Evolutionary conservation across 805 yeast genomes (phyloP), one percentile per base, ranked within the genome.

Genomic region (Candida odintsovae): DNA sequence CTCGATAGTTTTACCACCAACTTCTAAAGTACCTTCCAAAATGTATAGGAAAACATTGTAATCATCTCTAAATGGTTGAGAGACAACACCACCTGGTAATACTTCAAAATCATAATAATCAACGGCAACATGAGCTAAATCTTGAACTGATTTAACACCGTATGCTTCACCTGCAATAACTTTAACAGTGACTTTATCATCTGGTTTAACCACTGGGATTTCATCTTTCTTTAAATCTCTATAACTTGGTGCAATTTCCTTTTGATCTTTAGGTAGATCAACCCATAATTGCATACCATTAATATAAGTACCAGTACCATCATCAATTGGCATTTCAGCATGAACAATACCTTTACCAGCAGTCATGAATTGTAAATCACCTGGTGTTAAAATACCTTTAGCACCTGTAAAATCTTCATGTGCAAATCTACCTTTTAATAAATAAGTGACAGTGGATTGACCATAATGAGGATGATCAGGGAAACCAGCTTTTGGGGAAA

Each of bases 331-430:
- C 79, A 88, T 88, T 61, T 89, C 96, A 3, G 89, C 77, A 63
- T 88, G 96, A 45, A 86, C 86, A 33, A 88, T 79, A 43, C 95
- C 97, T 56, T 76, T 77, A 49, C 96, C 96, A 6, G 96, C 96
- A 23, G 96, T 89, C 96, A 89, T 89, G 64, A 89, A 88, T 64
- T 89, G 97, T 54, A 90, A 70, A 62, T 89, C 97, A 47, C 96
- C 96, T 8, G 88, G 79, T 50, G 77, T 73, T 44, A 90, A 67
- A 9, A 86, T 72, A 46, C 96, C 96, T 44, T 76, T 73, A n/a
- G 84, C 69, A 1, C 96, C 96, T 2, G 95, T 86, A 66, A 89
- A 87, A 63, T 90, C 97, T 60, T 84, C 90, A 61, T 86, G 95
- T 6, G 87, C 85, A 65, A 86, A 67, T 53, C 75, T 77, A 35